phyloP scores from a whole-genome alignment of 352 stramenopile genomes.

The Pythium plurisporium region DNA sequence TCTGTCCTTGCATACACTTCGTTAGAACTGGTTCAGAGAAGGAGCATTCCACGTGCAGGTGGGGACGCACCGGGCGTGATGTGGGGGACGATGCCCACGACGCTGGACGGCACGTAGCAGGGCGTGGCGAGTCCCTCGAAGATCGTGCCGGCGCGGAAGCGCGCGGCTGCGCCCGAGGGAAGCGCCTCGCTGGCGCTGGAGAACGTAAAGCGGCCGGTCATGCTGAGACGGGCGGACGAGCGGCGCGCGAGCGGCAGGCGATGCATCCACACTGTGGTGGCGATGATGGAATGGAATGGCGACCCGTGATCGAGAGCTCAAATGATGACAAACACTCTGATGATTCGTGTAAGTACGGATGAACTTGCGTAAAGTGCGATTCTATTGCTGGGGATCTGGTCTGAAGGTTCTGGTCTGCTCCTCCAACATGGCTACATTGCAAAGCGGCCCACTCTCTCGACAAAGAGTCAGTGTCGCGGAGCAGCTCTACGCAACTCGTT shows the following conservation, averaged over 20 bases:
- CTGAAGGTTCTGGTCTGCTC: not conserved
- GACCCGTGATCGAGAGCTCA: no score
- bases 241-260: slow-evolving; percentile 9
- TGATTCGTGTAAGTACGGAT: not conserved
- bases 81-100: slow-evolving; percentile 65
- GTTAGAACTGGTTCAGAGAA: no score
- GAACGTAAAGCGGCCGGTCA: slow-evolving; percentile 15
- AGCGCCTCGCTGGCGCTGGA: slow-evolving; percentile 28
- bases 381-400: not conserved
- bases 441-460: no score
- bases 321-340: no score
- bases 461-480: no score
- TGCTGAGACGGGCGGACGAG: not conserved
- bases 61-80: slow-evolving; percentile 48
- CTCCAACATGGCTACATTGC: not conserved
- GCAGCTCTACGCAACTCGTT: no score
- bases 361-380: not conserved
- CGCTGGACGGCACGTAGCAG: slow-evolving; percentile 66
- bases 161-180: slow-evolving; percentile 9
- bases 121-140: slow-evolving; percentile 40
- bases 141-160: slow-evolving; percentile 36
- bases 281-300: no score
- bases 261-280: slow-evolving; percentile 7
- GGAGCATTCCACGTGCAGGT: no score
- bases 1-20: no score